Base-by-base conservation (phyloP, 306 rosid species). In the Acacia melanoxylon region DNA sequence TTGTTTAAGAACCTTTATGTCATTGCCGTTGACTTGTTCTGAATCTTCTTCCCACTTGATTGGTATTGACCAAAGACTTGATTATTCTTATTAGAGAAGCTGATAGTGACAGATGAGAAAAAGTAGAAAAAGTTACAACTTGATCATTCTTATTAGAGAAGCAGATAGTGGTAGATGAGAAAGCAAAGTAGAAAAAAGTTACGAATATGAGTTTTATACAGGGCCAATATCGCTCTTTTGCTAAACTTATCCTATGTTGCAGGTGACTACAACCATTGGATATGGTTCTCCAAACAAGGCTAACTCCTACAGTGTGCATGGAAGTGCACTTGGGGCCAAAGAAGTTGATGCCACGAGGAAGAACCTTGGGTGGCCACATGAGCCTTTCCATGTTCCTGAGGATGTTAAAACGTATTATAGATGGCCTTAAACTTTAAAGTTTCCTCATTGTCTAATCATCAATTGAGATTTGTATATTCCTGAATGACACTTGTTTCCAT, bases 271-370 rank as follows among this genome's bases (percentile, higher is more conserved):
- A 62, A 96, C 98, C 62, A 96, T 96, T 81, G 99, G 99, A 80
- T 96, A 22, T 88, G 99, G 99, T 74, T 96, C 99, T 88, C 99
- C 99, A 42, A 96, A 96, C 86, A 96, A 96, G 89, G 89, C 99
- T 20, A 96, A 96, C 87, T 91, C 98, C 74, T 96, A 96, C 88
- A 93, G 98, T 86, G 99, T 90, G 49, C 99, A 96, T 45, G 99
- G 99, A 82, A 93, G 97, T 84, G 99, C 99, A 77, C 80, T 96
- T 46, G 99, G 99, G 83, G 91, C 98, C 84, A 96, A 96, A 87
- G 99, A 96, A 92, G 99, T 96, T 27, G 99, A 93, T 78, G 99
- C 99, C 35, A 96, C 99, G 4, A 93, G 99, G 84, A 51, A 88
- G 89, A 93, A 91, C 88, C 94, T 96, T 74, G 98, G 90, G 83